A percentile compares a stretch with the other conserved stretches of the same genome.
phyloP scores from a whole-genome alignment of 192 early-diverging fungal species.

The Podochytrium sp. region DNA sequence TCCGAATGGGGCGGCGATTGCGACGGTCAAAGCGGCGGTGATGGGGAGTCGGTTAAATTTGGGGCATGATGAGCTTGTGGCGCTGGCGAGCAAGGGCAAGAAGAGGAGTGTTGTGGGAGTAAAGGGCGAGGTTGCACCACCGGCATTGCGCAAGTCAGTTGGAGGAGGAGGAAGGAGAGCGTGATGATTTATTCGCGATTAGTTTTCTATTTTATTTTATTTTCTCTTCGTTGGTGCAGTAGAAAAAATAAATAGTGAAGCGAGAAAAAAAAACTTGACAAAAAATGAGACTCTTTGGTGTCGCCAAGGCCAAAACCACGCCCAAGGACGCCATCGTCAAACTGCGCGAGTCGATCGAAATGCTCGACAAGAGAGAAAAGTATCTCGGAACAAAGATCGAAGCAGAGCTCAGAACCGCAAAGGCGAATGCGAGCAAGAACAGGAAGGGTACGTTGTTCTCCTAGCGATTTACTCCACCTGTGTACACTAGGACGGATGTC shows the following conservation, averaged over 20 bases:
- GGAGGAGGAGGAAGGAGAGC: too few relatives aligned
- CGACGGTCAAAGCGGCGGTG: conserved; percentile 11
- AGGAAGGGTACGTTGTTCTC: conserved; percentile 79
- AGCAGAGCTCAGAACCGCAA: conserved; percentile 82
- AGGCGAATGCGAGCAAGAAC: conserved; percentile 90
- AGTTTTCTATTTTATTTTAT: background rate
- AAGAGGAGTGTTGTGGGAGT: too few relatives aligned
- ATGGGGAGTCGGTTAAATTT: conserved; percentile 15
- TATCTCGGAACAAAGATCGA: conserved; percentile 88
- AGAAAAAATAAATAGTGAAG: background rate
- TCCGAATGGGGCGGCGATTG: conserved; percentile 27
- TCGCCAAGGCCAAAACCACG: conserved; percentile 53
- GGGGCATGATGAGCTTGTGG: conserved; percentile 8
- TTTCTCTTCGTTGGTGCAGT: background rate
- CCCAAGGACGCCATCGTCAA: conserved; percentile 95
- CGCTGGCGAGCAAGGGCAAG: background rate
- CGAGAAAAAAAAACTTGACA: background rate
- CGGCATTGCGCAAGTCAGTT: too few relatives aligned
- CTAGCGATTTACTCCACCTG: too few relatives aligned
- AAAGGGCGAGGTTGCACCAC: too few relatives aligned
- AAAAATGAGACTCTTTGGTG: conserved; percentile 54
- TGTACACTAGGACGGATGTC: too few relatives aligned
- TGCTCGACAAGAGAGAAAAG: conserved; percentile 94
- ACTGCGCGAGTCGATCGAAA: conserved; percentile 85
- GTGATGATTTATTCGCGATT: too few relatives aligned